Base-by-base conservation (phyloP, 2,329 filamentous ascomycete species). In the Fusarium sp. region DNA sequence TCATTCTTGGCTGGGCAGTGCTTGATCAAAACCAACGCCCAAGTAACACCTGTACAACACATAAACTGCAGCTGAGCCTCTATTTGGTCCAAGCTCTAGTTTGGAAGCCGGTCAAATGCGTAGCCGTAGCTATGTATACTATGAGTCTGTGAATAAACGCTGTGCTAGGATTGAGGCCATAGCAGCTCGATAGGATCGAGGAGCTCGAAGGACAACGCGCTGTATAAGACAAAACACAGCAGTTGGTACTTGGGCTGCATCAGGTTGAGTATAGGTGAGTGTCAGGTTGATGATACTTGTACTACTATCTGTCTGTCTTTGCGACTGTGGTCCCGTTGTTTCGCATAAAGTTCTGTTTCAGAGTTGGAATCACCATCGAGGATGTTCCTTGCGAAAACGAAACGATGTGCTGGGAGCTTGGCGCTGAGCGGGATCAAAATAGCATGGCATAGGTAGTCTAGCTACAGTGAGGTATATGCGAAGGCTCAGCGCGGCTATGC, bases 301-400 rank as follows among this genome's bases (percentile, higher is more conserved):
- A 22, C 43, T 35, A 56, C 43, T 27, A 30, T 15, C 19, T 10
- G 10, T 30, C 10, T 30, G 27, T 30, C 27, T 30, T 30, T 48
- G 19, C 14, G 47, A 22, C 22, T 7, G 39, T 32, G 39, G 32
- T 55, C 44, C 47, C n/a, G 35, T 44, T 22, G 58, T 62, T 43
- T 46, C n/a, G n/a, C 23, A 35, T 33, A 55, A 41, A 20, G 45
- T 27, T 25, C 40, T 49, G 58, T 63, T 63, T 57, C 50, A 40
- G 22, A 27, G 14, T n/a, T 35, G 8, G 39, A 33, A 11, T 17
- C 43, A 30, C 25, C 27, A 40, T 45, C 25, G 43, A 49, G 50
- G 43, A 35, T 45, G 15, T 35, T 33, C 37, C 59, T 55, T 62
- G 20, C 22, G 40, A 37, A 37, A 37, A 37, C 10, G n/a, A n/a